Conservation (phyloP, 345 rosid species). For the Pseudoturritis turrita region DNA sequence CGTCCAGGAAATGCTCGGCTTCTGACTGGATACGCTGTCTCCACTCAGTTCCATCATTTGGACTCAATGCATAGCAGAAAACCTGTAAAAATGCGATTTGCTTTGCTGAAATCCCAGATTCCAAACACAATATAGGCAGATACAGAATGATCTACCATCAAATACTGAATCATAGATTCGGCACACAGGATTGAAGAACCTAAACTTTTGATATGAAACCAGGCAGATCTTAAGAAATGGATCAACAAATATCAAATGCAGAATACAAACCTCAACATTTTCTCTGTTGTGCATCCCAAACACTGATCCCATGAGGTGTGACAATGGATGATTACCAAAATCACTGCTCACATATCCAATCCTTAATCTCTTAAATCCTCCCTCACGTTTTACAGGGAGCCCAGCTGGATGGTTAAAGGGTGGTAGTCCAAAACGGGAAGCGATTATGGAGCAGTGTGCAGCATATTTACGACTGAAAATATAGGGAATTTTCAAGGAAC, state of each 20-base stretch:
- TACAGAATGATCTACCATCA: constrained; percentile 6
- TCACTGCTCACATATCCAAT: constrained; percentile 98
- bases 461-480: constrained; percentile 86
- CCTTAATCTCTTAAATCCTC: constrained; percentile 66
- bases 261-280: constrained; percentile 67
- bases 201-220: background rate
- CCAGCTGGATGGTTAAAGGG: constrained; percentile 65
- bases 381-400: constrained; percentile 55
- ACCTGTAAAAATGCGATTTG: constrained; percentile 42
- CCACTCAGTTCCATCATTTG: constrained; percentile 97
- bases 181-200: background rate
- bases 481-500: constrained; percentile 4
- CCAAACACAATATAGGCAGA: background rate
- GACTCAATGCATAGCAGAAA: constrained; percentile 93
- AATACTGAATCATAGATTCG: background rate
- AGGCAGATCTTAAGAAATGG: background rate
- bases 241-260: background rate
- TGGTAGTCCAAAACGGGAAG: constrained; percentile 82
- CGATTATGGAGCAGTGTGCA: constrained; percentile 82
- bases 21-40: constrained; percentile 85
- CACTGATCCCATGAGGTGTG: constrained; percentile 99
- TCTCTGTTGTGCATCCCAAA: constrained; percentile 96
- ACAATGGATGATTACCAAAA: constrained; percentile 94
- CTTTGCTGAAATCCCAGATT: constrained; percentile 7
- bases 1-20: constrained; percentile 91